phyloP scores from a whole-genome alignment of 2,329 filamentous ascomycete genomes.

The Podosphaera xanthii region DNA sequence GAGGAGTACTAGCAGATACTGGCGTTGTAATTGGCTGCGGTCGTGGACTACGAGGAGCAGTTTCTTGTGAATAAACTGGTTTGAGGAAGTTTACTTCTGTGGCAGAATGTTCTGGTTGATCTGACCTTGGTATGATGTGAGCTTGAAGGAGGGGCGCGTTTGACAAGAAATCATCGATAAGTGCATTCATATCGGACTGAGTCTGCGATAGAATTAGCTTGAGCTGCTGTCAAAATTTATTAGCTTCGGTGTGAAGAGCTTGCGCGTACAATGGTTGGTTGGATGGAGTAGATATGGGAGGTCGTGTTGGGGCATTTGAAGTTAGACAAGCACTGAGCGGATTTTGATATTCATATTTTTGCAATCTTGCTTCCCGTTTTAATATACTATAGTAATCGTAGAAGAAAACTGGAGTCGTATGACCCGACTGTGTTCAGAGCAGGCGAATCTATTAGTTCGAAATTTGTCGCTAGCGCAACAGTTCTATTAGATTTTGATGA shows the following conservation, averaged over 20 bases:
- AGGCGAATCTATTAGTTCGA: too few species aligned
- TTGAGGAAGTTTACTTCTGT: conserved; percentile 17
- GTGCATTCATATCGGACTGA: conserved; percentile 31
- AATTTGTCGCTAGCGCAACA: neutral
- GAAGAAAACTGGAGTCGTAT: neutral
- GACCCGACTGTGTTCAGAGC: too few species aligned
- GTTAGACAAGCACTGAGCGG: neutral
- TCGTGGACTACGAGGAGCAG: conserved; percentile 11
- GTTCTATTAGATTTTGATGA: neutral
- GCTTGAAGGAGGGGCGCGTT: conserved; percentile 41
- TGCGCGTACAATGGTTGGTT: neutral
- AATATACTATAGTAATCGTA: neutral
- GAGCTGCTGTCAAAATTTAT: conserved; percentile 9
- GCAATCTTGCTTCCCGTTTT: neutral
- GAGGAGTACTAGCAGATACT: conserved; percentile 8
- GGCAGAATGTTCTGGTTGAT: conserved; percentile 23
- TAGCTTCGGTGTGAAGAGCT: conserved; percentile 6
- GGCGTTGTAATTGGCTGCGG: conserved; percentile 7
- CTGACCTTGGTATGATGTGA: conserved; percentile 32
- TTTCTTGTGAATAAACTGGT: conserved; percentile 9
- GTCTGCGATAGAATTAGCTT: neutral
- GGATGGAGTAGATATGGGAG: neutral
- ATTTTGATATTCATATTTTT: neutral
- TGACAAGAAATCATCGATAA: conserved; percentile 50
- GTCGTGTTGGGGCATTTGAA: neutral